These are phyloP conservation scores for Colletotrichum sidae DNA, from an alignment of 2,329 filamentous ascomycete genomes.

Conservation along the genomic window DNA sequence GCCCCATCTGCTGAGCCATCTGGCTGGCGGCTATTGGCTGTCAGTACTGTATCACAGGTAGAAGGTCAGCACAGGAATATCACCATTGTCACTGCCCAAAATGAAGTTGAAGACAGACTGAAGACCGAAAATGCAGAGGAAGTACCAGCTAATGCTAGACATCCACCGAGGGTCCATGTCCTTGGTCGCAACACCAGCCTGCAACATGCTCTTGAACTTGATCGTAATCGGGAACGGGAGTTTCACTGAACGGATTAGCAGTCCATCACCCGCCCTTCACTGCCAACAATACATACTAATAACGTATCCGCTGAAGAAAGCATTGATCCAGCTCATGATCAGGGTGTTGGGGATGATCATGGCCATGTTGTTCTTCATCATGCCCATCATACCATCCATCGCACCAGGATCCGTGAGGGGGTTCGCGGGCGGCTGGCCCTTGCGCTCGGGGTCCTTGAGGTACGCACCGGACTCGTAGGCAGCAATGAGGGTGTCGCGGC, in stretches of 20 bases:
- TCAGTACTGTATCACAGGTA: constrained; percentile 42
- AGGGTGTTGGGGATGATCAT: constrained; percentile 99
- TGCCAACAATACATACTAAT: constrained; percentile 72
- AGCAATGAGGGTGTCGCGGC: constrained; percentile 83
- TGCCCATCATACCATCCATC: constrained; percentile 99
- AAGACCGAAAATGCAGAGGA: constrained; percentile 94
- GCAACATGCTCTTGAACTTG: constrained; percentile 99
- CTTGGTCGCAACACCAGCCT: constrained; percentile 93
- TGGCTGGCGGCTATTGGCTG: constrained; percentile 81
- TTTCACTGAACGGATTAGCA: constrained; percentile 75
- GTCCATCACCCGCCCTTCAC: no score
- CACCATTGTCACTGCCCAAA: constrained; percentile 94
- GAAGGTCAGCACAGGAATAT: constrained; percentile 46
- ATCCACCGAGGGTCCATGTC: constrained; percentile 99
- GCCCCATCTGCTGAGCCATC: constrained; percentile 89
- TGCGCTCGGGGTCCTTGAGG: constrained; percentile 87
- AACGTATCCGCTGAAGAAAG: constrained; percentile 97
- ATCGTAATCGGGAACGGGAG: constrained; percentile 96
- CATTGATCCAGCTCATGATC: constrained; percentile 99
- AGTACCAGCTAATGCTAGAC: constrained; percentile 98
- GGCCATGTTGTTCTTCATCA: constrained; percentile 99
- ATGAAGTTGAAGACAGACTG: constrained; percentile 98
- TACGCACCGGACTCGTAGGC: constrained; percentile 89
- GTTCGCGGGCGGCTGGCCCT: constrained; percentile 89
- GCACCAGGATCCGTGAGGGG: constrained; percentile 94